Conservation (phyloP, 2,329 filamentous ascomycete genomes). For the Xylariaceae sp. region DNA sequence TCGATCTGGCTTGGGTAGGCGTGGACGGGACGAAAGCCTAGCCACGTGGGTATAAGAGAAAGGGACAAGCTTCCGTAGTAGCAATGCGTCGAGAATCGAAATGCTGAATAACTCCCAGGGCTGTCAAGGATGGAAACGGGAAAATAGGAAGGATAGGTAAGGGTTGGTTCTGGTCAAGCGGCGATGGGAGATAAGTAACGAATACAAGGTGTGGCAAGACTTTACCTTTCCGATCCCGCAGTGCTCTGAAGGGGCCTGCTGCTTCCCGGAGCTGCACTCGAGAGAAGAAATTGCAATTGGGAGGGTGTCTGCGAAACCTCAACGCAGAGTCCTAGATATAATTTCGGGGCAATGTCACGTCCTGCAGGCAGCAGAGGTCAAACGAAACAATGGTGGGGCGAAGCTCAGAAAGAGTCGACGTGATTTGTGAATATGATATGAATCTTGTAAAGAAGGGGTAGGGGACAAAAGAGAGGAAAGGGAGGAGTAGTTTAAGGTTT, state of each 20-base stretch:
- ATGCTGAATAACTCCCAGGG: too few species aligned
- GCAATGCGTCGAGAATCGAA: too few species aligned
- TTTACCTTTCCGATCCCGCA: background rate
- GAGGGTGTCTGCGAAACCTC: background rate
- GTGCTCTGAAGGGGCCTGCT: background rate
- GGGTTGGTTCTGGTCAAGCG: background rate
- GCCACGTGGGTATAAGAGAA: constrained; percentile 3
- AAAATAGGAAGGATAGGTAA: background rate
- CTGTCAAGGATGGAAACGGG: constrained; percentile 7
- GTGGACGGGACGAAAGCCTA: too few species aligned
- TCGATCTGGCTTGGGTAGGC: constrained; percentile 3
- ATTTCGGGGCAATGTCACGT: too few species aligned
- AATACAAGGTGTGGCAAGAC: background rate
- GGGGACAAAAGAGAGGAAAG: background rate
- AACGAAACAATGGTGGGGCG: too few species aligned
- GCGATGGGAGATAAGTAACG: background rate
- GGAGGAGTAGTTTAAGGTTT: background rate
- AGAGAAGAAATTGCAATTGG: background rate
- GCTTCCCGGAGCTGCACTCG: background rate
- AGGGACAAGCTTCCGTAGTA: constrained; percentile 7
- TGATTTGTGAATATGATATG: too few species aligned
- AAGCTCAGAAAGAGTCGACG: too few species aligned
- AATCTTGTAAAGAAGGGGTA: background rate
- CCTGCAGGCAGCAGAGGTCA: too few species aligned
- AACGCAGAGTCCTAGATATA: too few species aligned